Percentiles rank a stretch among this genome's conserved stretches.
phyloP scores from a whole-genome alignment of 164 flowering plant genomes.

The Nymphaea thermarum region DNA sequence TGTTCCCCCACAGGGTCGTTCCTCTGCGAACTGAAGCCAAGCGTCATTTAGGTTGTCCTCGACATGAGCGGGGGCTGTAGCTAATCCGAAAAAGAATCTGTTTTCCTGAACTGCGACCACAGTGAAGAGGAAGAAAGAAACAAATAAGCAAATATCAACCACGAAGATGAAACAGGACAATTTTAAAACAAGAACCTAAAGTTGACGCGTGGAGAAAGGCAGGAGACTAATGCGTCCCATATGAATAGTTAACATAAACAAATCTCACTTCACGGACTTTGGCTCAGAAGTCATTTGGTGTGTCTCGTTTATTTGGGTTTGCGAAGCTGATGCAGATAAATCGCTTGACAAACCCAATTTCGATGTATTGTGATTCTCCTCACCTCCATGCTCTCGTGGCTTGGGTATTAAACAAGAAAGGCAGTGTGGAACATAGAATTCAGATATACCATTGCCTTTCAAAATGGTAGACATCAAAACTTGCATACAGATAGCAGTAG shows the following conservation, averaged over 20 bases:
- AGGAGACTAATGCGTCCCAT: background rate
- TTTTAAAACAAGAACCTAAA: background rate
- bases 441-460: background rate
- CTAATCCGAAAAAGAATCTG: conserved; percentile 90
- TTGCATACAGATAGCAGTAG: conserved; percentile 10
- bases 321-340: background rate
- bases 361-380: background rate
- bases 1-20: conserved; percentile 30
- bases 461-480: background rate
- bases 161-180: background rate
- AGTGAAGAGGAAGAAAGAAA: background rate
- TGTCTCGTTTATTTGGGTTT: background rate
- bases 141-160: no score
- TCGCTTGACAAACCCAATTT: background rate
- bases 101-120: conserved; percentile 28
- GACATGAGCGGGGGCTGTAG: conserved; percentile 98
- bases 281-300: background rate
- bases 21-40: conserved; percentile 95
- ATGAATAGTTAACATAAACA: background rate
- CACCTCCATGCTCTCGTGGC: background rate
- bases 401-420: background rate
- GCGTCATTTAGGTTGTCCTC: conserved; percentile 93
- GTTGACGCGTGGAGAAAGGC: background rate
- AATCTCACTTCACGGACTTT: background rate
- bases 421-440: background rate